Conservation (phyloP, 2,329 filamentous ascomycete genomes). For the Hypoxylon sp. region DNA sequence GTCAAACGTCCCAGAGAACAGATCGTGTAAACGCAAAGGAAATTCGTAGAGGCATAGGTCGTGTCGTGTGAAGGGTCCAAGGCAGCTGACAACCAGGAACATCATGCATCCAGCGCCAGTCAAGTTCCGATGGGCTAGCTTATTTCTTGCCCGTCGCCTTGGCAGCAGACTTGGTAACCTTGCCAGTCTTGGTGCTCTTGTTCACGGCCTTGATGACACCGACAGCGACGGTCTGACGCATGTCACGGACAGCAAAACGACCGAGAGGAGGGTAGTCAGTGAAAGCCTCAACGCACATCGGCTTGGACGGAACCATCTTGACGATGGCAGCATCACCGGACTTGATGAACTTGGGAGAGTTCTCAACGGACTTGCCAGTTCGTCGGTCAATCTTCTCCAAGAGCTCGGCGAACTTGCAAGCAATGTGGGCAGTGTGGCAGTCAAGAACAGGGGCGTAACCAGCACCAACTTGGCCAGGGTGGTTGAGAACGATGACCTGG, state of each 20-base stretch:
- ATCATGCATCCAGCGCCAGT: slow-evolving; percentile 25
- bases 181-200: slow-evolving; percentile 73
- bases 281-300: slow-evolving; percentile 99
- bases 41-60: slow-evolving; percentile 53
- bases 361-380: slow-evolving; percentile 97
- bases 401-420: slow-evolving; percentile 99
- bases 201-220: slow-evolving; percentile 94
- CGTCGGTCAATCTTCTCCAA: slow-evolving; percentile 99
- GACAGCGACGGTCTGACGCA: slow-evolving; percentile 91
- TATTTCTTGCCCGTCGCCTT: slow-evolving; percentile 85
- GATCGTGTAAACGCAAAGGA: slow-evolving; percentile 57
- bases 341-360: slow-evolving; percentile 99
- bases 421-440: slow-evolving; percentile 99
- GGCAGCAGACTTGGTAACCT: slow-evolving; percentile 80
- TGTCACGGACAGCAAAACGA: slow-evolving; percentile 99
- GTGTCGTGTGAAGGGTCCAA: slow-evolving; percentile 43
- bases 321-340: slow-evolving; percentile 99
- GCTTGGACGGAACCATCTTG: slow-evolving; percentile 99
- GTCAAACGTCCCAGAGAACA: slow-evolving; percentile 61
- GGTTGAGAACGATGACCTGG: slow-evolving; percentile 99
- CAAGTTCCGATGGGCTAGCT: slow-evolving; percentile 53
- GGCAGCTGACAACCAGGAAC: slow-evolving; percentile 29
- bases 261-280: slow-evolving; percentile 99
- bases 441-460: slow-evolving; percentile 99
- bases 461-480: slow-evolving; percentile 99